phyloP scores from a whole-genome alignment of 805 yeast genomes.

The Kuraishia cidri region DNA sequence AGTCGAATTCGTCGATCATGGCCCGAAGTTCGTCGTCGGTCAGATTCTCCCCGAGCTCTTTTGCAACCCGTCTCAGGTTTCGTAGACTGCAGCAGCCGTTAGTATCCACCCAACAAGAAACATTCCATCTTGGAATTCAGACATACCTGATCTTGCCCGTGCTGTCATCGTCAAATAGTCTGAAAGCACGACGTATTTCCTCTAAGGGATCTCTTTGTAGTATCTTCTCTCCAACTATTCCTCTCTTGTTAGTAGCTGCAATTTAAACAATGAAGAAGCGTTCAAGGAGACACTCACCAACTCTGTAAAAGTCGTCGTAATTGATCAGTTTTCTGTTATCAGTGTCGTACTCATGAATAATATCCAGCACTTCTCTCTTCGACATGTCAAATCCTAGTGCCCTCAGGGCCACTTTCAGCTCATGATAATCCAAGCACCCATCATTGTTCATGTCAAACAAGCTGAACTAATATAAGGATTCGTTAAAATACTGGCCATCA shows the following conservation, averaged over 20 bases:
- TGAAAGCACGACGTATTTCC: conserved; percentile 85
- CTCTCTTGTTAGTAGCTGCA: not conserved
- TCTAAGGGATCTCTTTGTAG: conserved; percentile 86
- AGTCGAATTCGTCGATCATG: conserved; percentile 96
- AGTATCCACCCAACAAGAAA: conserved; percentile 2
- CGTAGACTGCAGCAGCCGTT: conserved; percentile 33
- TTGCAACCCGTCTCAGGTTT: conserved; percentile 81
- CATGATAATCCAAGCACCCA: conserved; percentile 87
- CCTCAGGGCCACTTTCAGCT: conserved; percentile 84
- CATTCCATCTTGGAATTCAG: not conserved
- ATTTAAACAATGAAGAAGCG: too few relatives aligned
- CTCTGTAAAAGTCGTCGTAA: conserved; percentile 74
- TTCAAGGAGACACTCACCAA: conserved; percentile 43
- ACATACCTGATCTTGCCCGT: conserved; percentile 65
- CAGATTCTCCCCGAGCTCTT: conserved; percentile 85
- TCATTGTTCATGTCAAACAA: conserved; percentile 91
- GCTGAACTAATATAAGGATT: conserved; percentile 34
- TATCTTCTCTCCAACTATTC: conserved; percentile 67
- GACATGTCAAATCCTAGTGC: conserved; percentile 87
- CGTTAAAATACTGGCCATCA: not conserved
- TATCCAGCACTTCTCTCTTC: conserved; percentile 64
- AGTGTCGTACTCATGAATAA: conserved; percentile 74
- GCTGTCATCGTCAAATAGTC: conserved; percentile 77
- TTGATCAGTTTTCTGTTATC: conserved; percentile 66
- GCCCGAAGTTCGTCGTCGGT: conserved; percentile 91